phyloP scores from a whole-genome alignment of 768 basidiomycete species.

The Pleurotus eryngii region DNA sequence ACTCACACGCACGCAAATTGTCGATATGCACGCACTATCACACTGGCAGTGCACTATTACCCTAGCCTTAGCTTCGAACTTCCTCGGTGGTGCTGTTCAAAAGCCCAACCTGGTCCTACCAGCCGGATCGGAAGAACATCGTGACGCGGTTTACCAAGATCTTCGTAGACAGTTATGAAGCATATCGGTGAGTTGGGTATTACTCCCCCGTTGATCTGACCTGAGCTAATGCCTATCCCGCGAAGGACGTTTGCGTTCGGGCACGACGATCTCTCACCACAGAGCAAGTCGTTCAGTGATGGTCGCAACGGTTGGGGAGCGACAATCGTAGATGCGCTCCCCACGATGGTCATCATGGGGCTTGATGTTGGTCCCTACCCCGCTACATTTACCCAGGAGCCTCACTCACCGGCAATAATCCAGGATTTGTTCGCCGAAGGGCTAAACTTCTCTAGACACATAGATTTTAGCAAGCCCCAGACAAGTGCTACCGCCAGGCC shows the following conservation, averaged over 20 bases:
- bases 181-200: constrained; percentile 49
- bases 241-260: constrained; percentile 53
- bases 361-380: constrained; percentile 27
- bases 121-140: constrained; percentile 27
- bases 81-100: constrained; percentile 41
- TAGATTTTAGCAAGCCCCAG: constrained; percentile 44
- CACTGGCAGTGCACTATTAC: not conserved
- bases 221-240: not conserved
- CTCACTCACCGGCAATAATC: not conserved
- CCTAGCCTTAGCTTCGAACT: constrained; percentile 17
- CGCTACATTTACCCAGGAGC: not conserved
- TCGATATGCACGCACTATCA: no score
- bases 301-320: constrained; percentile 36
- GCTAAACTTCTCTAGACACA: constrained; percentile 34
- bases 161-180: constrained; percentile 48
- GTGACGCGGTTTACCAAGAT: constrained; percentile 45
- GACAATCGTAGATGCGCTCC: constrained; percentile 49
- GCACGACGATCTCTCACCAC: constrained; percentile 57
- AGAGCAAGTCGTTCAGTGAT: constrained; percentile 32
- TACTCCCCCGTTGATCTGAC: not conserved
- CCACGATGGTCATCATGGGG: constrained; percentile 55
- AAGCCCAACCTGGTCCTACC: constrained; percentile 40
- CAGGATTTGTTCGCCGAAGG: constrained; percentile 45
- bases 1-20: no score
- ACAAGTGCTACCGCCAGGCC: constrained; percentile 42